These are phyloP conservation scores for Fusarium albidum DNA, from an alignment of 2,329 filamentous ascomycete species.

Conservation along the genomic window DNA sequence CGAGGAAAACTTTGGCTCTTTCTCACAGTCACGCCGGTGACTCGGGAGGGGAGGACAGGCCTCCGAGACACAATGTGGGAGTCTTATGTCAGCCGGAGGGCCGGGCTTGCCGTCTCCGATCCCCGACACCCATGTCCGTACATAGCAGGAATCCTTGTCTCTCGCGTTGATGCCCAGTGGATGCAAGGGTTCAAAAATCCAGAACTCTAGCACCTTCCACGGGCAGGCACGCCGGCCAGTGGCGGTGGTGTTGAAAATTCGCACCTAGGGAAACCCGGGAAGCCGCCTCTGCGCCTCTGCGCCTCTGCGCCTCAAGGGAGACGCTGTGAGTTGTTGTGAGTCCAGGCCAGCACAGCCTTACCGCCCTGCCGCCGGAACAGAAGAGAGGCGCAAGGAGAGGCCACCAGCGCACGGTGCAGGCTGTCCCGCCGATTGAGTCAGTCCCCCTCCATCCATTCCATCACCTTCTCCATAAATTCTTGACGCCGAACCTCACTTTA, in stretches of 20 bases:
- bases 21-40: conserved; percentile 19
- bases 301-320: no score
- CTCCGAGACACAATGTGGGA: not conserved
- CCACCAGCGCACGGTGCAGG: conserved; percentile 33
- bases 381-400: conserved; percentile 29
- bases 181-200: conserved; percentile 11
- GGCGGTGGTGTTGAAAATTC: conserved; percentile 32
- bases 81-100: conserved; percentile 11
- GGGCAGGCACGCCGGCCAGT: conserved; percentile 26
- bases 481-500: conserved; percentile 29
- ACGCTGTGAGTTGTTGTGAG: conserved; percentile 12
- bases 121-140: no score
- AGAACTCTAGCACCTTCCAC: conserved; percentile 44
- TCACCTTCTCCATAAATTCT: conserved; percentile 43
- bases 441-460: conserved; percentile 43
- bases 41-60: not conserved
- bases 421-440: conserved; percentile 50
- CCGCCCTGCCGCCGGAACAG: conserved; percentile 16
- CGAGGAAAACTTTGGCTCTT: not conserved
- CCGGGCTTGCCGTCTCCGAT: conserved; percentile 18
- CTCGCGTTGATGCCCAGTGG: conserved; percentile 4
- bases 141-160: conserved; percentile 2
- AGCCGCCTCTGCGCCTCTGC: no score
- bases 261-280: not conserved
- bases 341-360: conserved; percentile 22